Evolutionary conservation across 495 filamentous ascomycete genomes (phyloP), one percentile per base, ranked within the genome.

Genomic region (Friedmanniomyces endolithicus): DNA sequence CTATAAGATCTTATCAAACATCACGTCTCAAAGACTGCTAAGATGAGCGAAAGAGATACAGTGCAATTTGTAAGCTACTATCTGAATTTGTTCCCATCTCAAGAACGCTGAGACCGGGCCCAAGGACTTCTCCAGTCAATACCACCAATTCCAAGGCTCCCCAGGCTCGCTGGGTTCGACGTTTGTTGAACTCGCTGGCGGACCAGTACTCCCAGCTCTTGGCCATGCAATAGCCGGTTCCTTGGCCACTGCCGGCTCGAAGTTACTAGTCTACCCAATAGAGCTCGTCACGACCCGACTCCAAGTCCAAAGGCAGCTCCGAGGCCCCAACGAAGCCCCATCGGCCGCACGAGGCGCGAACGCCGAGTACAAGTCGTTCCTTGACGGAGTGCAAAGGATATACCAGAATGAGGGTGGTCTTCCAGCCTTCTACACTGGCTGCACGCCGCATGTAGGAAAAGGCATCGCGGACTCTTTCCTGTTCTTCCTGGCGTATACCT

Each of bases 191-290:
- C 1, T 40, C 40, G 29, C 55, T 57, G 51, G 34, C 50, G 64
- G 67, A 0, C 65, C 67, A 24, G 77, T 79, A 8, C 78, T 95
- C n/a, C 86, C 88, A 50, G 84, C 87, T 6, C 72, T 94, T n/a
- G 87, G 87, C 19, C 90, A 95, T 73, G 90, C 90, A 48, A 65
- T 86, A 20, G 85, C 88, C 17, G 89, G 89, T 48, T 81, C 86
- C 25, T 73, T 81, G 14, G 89, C 88, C 16, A 83, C 87, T 2
- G 82, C 87, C 11, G 77, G 65, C 48, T 88, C 88, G 2, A 90
- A 88, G 63, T 69, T 90, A 47, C 68, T 80, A 41, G 80, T 84
- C 11, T 94, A 95, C 66, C 90, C 90, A 1, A 77, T 95, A 23
- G 85, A 85, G 64, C 76, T 94, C n/a, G 81, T 90, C 52, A 83